Percentiles rank a stretch among this genome's conserved stretches.
Evolutionary conservation across 169 alveolate genomes (phyloP).

Genomic region (Plasmodium relictum): DNA sequence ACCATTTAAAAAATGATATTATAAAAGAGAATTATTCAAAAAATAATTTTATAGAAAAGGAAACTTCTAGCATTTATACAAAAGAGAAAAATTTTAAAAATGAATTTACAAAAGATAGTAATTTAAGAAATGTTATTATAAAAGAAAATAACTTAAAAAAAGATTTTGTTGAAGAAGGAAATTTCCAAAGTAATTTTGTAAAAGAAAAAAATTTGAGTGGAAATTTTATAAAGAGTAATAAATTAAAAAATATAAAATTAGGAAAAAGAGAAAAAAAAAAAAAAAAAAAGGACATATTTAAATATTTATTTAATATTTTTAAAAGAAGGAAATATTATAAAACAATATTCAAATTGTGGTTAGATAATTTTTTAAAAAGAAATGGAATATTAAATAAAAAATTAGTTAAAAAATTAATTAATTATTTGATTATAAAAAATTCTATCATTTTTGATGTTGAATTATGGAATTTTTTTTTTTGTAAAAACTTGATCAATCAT

Average conservation of each 20-base stretch:
- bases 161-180: too few relatives aligned
- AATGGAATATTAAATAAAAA: constrained; percentile 41
- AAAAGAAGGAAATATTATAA: constrained; percentile 36
- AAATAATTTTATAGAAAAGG: neutral
- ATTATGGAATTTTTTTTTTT: constrained; percentile 45
- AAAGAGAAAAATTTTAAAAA: too few relatives aligned
- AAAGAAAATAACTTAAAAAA: too few relatives aligned
- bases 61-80: neutral
- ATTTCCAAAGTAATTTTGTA: too few relatives aligned
- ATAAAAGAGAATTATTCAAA: neutral
- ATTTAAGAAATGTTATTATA: too few relatives aligned
- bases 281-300: constrained; percentile 7
- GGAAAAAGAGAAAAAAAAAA: neutral
- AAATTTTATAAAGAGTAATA: too few relatives aligned
- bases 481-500: constrained; percentile 25
- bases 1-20: neutral
- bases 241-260: neutral
- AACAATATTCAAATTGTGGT: constrained; percentile 19
- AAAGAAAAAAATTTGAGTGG: too few relatives aligned
- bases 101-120: too few relatives aligned
- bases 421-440: constrained; percentile 42
- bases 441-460: constrained; percentile 61
- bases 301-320: constrained; percentile 14
- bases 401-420: constrained; percentile 37
- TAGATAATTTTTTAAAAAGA: constrained; percentile 28